Evolutionary conservation across 768 basidiomycete species (phyloP).

Genomic region (Kondoa malvinella): DNA sequence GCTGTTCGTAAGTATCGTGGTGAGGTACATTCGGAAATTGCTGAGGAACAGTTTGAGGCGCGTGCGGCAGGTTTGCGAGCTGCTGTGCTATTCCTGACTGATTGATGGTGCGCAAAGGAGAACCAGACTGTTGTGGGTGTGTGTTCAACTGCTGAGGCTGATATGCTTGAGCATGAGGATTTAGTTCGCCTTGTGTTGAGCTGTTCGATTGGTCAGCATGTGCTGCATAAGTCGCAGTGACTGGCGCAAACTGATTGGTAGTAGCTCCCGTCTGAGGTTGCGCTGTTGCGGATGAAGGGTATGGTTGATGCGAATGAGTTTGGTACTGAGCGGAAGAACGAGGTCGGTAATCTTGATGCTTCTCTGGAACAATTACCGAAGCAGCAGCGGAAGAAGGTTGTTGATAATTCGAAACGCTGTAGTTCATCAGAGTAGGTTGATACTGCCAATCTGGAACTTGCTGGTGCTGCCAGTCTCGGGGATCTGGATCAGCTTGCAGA

Average conservation of each 20-base stretch:
- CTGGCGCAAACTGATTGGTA: neutral
- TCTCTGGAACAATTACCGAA: neutral
- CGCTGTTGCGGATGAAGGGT: constrained; percentile 26
- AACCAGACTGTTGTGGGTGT: neutral
- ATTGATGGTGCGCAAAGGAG: neutral
- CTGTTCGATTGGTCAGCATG: constrained; percentile 5
- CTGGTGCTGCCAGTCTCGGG: neutral
- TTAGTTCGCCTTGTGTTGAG: neutral
- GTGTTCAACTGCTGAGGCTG: neutral
- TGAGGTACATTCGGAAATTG: neutral
- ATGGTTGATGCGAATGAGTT: constrained; percentile 25
- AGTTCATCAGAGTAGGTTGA: neutral
- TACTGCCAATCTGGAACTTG: neutral
- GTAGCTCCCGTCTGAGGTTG: neutral
- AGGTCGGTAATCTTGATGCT: neutral
- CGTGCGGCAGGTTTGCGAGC: constrained; percentile 2
- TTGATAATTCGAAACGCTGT: neutral
- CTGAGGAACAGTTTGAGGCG: neutral
- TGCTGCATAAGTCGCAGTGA: constrained; percentile 10
- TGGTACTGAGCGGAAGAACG: constrained; percentile 8
- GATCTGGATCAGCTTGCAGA: neutral
- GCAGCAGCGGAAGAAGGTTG: neutral
- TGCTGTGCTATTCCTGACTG: constrained; percentile 2
- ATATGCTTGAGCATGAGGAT: neutral
- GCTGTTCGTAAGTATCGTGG: neutral